Evolutionary conservation across 768 basidiomycete genomes (phyloP).

Genomic region (Favolaschia claudopus): DNA sequence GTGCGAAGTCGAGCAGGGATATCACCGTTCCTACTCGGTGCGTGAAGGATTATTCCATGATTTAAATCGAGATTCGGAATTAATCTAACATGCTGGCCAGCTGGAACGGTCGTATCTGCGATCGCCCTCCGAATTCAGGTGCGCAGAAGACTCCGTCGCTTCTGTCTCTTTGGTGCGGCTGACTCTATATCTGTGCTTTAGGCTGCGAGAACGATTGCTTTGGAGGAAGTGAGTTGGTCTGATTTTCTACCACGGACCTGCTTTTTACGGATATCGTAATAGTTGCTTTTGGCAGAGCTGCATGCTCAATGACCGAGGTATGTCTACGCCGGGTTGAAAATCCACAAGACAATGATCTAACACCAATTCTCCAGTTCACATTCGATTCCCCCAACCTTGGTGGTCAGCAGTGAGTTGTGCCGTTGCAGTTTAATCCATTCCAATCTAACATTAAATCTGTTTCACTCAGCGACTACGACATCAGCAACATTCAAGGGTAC

Average conservation of each 20-base stretch:
- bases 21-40: constrained; percentile 9
- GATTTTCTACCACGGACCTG: background rate
- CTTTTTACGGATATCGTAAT: background rate
- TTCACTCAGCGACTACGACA: constrained; percentile 15
- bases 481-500: constrained; percentile 25
- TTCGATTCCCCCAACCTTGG: constrained; percentile 12
- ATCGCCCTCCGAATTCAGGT: constrained; percentile 19
- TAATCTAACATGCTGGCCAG: too few species aligned
- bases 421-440: background rate
- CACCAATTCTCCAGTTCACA: background rate
- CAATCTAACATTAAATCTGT: background rate
- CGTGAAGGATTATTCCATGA: too few species aligned
- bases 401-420: background rate
- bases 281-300: constrained; percentile 14
- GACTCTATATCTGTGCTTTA: too few species aligned
- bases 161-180: background rate
- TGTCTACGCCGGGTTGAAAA: too few species aligned
- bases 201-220: constrained; percentile 16
- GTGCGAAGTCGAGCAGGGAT: background rate
- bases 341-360: too few species aligned
- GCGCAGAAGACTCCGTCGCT: background rate
- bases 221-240: constrained; percentile 9
- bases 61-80: too few species aligned
- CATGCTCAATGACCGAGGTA: constrained; percentile 16
- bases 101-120: constrained; percentile 17